Percentiles rank a stretch among this genome's conserved stretches.
phyloP scores from a whole-genome alignment of 371 early-diverging fungal genomes.

The Rhizopus delemar region DNA sequence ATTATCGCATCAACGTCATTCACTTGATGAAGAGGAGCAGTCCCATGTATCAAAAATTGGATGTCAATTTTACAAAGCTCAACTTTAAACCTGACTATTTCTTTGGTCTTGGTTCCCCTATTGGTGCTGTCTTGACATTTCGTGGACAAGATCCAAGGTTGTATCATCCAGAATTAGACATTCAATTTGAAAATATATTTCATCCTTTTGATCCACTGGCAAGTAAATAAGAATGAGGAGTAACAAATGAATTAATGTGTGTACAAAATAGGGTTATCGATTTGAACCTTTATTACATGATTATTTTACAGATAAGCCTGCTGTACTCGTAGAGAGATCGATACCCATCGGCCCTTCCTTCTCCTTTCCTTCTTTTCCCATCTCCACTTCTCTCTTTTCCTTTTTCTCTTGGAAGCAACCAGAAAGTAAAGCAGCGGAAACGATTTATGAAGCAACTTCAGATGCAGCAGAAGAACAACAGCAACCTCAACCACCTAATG shows the following conservation, averaged over 20 bases:
- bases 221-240: conserved; percentile 1
- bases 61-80: conserved; percentile 50
- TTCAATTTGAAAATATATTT: conserved; percentile 64
- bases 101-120: conserved; percentile 64
- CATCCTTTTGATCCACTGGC: conserved; percentile 68
- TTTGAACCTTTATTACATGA: conserved; percentile 51
- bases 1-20: conserved; percentile 48
- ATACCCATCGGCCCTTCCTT: conserved; percentile 45
- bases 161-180: conserved; percentile 55
- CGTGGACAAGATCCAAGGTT: conserved; percentile 53
- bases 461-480: conserved; percentile 14
- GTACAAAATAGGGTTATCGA: conserved; percentile 40
- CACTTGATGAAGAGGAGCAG: conserved; percentile 17
- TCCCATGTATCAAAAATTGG: conserved; percentile 38
- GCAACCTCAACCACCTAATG: neutral
- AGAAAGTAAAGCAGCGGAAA: conserved; percentile 16
- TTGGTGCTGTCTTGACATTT: conserved; percentile 63
- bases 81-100: conserved; percentile 57
- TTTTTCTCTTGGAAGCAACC: conserved; percentile 41
- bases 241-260: neutral
- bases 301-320: conserved; percentile 50
- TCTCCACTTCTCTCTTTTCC: conserved; percentile 37
- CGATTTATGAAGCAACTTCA: conserved; percentile 18
- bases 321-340: conserved; percentile 47
- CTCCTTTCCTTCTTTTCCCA: conserved; percentile 47